Conservation (phyloP, 768 basidiomycete species). For the Boletus pseudo-olivaceus region DNA sequence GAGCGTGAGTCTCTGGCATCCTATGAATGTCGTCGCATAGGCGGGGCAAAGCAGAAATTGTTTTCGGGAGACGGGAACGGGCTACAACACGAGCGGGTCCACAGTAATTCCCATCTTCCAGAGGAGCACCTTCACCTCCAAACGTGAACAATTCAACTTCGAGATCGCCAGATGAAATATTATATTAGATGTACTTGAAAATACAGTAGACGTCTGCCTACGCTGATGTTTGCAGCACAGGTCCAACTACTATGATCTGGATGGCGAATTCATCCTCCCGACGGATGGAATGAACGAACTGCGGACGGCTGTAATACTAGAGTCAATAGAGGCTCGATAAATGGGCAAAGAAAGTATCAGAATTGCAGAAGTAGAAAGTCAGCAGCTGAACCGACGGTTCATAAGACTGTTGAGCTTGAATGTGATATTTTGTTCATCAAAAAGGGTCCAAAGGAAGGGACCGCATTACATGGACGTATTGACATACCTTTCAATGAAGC, state of each 20-base stretch:
- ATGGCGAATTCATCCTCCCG: neutral
- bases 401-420: constrained; percentile 52
- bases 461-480: neutral
- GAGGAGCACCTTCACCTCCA: no score
- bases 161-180: no score
- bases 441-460: neutral
- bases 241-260: neutral
- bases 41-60: no score
- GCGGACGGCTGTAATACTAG: neutral
- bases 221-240: neutral
- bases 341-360: constrained; percentile 27
- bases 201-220: neutral
- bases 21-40: no score
- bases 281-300: neutral
- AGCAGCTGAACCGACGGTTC: constrained; percentile 38
- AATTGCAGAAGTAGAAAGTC: constrained; percentile 43
- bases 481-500: neutral
- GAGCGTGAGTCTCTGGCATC: no score
- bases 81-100: no score
- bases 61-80: no score
- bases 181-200: constrained; percentile 8
- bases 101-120: no score
- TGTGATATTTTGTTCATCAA: constrained; percentile 41
- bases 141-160: no score
- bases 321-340: neutral